Base-by-base conservation (phyloP, 2,329 filamentous ascomycete species). In the Colletotrichum lupini region DNA sequence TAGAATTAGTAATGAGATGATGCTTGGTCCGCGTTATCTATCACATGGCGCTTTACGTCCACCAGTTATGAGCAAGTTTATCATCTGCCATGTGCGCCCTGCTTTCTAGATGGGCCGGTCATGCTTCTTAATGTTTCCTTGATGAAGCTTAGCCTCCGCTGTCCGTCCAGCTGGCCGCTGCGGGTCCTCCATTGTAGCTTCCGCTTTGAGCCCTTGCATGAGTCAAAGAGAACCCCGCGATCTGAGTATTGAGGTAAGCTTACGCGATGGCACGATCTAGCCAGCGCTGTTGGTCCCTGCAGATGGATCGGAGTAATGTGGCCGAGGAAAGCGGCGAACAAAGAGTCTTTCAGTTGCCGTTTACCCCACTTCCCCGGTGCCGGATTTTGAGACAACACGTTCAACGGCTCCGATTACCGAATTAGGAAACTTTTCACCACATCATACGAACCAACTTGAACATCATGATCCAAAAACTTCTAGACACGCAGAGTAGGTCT, bases 1-100 rank as follows among this genome's bases (percentile, higher is more conserved):
- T 70, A 46, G 24, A 65, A 52, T 46, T 70, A 49, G 58, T 73
- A 65, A 57, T 70, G 11, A 32, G 46, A 56, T 30, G 22, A 19
- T 0, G 35, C 42, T 5, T 61, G n/a, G 14, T 28, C 22, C 35
- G 22, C 9, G 7, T 60, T 42, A 42, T 60, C n/a, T 12, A 12
- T 2, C 14, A 5, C 11, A 24, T 19, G 14, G 19, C 12, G 60
- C 49, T 52, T n/a, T 11, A 11, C 26, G 30, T 12, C 24, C 16
- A 26, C 16, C 22, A 52, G 6, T 14, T 32, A 16, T 24, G 5
- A 14, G 30, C 42, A 52, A 24, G 11, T 24, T 28, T 12, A 19
- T 22, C 4, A n/a, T 49, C 37, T 49, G 37, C 19, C 37, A 30
- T 30, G 4, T n/a, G 46, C 42, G 42, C 59, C 42, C 26, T 52